A percentile compares a stretch with the other conserved stretches of the same genome.
Evolutionary conservation across 345 rosid species (phyloP).

Genomic region (Trapa bicornis): DNA sequence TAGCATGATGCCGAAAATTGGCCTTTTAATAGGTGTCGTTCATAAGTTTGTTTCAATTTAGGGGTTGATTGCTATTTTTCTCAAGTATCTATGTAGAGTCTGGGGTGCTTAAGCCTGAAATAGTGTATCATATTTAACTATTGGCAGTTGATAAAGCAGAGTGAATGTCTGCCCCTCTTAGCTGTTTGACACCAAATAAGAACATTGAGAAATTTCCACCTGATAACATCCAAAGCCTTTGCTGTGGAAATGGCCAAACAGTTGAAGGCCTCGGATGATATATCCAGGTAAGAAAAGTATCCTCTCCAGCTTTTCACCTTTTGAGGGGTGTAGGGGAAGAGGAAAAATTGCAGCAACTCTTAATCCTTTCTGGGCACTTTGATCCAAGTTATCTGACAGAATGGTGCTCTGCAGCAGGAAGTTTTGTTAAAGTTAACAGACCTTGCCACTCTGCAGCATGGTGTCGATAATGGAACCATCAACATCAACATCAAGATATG

Average conservation of each 20-base stretch:
- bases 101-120: neutral
- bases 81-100: neutral
- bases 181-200: slow-evolving; percentile 1
- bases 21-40: neutral
- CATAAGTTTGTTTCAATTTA: neutral
- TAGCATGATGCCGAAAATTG: slow-evolving; percentile 22
- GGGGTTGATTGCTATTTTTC: neutral
- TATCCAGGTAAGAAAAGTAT: neutral
- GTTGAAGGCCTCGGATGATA: neutral
- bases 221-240: neutral
- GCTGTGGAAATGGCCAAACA: neutral
- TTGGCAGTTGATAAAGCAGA: slow-evolving; percentile 2
- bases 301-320: neutral
- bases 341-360: neutral
- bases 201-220: neutral
- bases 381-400: neutral
- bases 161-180: neutral
- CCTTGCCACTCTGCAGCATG: too few species aligned
- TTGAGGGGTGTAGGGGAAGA: neutral
- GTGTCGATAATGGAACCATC: neutral
- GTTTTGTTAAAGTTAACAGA: neutral
- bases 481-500: neutral
- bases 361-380: neutral
- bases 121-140: slow-evolving; percentile 1
- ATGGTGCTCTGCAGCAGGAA: neutral